Percentiles rank a stretch among this genome's conserved stretches.
phyloP scores from a whole-genome alignment of 164 flowering plant genomes.

The Piper longum region DNA sequence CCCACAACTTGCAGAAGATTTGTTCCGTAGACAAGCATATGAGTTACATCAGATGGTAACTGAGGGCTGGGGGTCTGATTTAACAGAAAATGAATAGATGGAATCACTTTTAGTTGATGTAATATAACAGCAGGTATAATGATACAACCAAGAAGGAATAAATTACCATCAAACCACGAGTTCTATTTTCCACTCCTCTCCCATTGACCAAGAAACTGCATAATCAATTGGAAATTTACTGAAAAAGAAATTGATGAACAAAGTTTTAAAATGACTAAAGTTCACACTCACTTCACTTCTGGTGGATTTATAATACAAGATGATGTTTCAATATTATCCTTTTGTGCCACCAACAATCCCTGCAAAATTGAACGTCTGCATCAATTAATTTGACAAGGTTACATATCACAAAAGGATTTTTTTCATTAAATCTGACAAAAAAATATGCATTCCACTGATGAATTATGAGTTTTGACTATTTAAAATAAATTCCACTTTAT shows the following conservation, averaged over 20 bases:
- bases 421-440: background rate
- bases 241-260: background rate
- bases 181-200: conserved; percentile 53
- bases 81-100: background rate
- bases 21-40: conserved; percentile 57
- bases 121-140: too few species aligned
- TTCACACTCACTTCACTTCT: conserved; percentile 64
- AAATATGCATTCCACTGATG: too few species aligned
- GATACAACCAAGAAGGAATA: background rate
- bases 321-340: conserved; percentile 59
- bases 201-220: conserved; percentile 85
- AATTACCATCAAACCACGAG: conserved; percentile 36
- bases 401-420: too few species aligned
- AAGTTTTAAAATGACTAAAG: conserved; percentile 1
- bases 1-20: conserved; percentile 88
- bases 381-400: background rate
- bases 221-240: background rate
- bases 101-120: too few species aligned
- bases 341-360: conserved; percentile 53
- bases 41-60: conserved; percentile 53
- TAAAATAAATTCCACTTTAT: too few species aligned
- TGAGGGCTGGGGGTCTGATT: conserved; percentile 72
- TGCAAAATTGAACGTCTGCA: conserved; percentile 1
- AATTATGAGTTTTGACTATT: too few species aligned
- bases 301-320: conserved; percentile 72